Conservation (phyloP, 2,329 filamentous ascomycete genomes). For the Diaporthe helianthi region DNA sequence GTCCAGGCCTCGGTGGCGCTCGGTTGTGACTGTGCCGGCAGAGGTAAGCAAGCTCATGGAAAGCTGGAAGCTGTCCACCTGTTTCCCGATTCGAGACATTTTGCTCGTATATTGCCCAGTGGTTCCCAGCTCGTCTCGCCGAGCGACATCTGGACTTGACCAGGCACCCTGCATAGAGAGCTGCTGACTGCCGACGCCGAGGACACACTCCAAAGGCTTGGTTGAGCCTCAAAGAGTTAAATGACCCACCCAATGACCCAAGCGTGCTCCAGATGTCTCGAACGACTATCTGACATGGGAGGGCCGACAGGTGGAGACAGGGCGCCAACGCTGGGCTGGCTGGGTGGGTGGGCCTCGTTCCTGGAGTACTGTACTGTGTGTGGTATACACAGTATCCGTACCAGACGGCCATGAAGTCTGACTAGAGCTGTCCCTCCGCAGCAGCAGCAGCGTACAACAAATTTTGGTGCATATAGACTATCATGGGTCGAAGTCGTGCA, state of each 20-base stretch:
- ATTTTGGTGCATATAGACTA: no score
- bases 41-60: background rate
- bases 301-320: conserved; percentile 5
- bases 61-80: conserved; percentile 7
- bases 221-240: background rate
- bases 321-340: no score
- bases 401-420: background rate
- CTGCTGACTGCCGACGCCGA: background rate
- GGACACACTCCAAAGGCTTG: background rate
- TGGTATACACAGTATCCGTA: no score
- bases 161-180: background rate
- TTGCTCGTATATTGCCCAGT: conserved; percentile 4
- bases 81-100: conserved; percentile 2
- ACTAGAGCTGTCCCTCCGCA: background rate
- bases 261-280: conserved; percentile 1
- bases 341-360: no score
- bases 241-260: conserved; percentile 9
- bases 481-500: background rate
- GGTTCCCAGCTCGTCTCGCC: background rate
- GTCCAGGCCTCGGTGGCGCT: background rate
- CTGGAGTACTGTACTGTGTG: no score
- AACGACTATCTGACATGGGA: conserved; percentile 14
- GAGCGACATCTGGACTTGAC: background rate
- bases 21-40: background rate
- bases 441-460: background rate